Percentiles rank a stretch among this genome's conserved stretches.
phyloP scores from a whole-genome alignment of 2,329 filamentous ascomycete genomes.

The Botryosphaeria dothidea region DNA sequence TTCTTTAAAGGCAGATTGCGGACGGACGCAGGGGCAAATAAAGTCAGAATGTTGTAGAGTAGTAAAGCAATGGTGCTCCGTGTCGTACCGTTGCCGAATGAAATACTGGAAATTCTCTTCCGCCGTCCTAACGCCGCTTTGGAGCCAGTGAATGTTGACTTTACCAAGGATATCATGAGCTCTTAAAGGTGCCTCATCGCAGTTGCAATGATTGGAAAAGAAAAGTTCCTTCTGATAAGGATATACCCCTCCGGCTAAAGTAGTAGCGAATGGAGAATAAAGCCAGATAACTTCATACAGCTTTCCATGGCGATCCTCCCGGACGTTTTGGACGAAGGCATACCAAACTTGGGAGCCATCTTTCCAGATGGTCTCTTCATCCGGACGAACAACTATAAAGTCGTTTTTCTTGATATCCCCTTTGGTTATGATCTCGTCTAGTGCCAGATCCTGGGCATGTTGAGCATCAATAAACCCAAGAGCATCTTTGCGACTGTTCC shows the following conservation, averaged over 20 bases:
- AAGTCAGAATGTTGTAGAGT: conserved; percentile 57
- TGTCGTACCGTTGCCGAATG: conserved; percentile 69
- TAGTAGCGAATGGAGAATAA: conserved; percentile 70
- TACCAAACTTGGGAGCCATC: conserved; percentile 63
- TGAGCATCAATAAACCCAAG: neutral
- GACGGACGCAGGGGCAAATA: neutral
- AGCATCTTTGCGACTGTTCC: neutral
- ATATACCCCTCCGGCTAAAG: conserved; percentile 67
- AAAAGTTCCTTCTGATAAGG: conserved; percentile 74
- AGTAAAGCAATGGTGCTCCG: conserved; percentile 61
- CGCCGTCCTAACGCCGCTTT: conserved; percentile 46
- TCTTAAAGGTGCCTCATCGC: conserved; percentile 54
- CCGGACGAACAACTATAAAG: conserved; percentile 49
- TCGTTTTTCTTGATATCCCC: conserved; percentile 41
- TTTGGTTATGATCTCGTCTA: neutral
- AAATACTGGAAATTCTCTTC: conserved; percentile 46
- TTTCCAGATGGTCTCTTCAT: conserved; percentile 59
- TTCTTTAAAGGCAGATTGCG: conserved; percentile 27
- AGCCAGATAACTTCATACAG: conserved; percentile 66
- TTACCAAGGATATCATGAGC: conserved; percentile 59
- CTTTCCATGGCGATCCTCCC: conserved; percentile 31
- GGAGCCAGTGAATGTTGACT: conserved; percentile 60
- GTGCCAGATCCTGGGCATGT: neutral
- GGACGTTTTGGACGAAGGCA: conserved; percentile 65
- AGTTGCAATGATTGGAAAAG: conserved; percentile 74